Evolutionary conservation across 768 basidiomycete species (phyloP), one percentile per base, ranked within the genome.

Genomic region (Russula vinacea): DNA sequence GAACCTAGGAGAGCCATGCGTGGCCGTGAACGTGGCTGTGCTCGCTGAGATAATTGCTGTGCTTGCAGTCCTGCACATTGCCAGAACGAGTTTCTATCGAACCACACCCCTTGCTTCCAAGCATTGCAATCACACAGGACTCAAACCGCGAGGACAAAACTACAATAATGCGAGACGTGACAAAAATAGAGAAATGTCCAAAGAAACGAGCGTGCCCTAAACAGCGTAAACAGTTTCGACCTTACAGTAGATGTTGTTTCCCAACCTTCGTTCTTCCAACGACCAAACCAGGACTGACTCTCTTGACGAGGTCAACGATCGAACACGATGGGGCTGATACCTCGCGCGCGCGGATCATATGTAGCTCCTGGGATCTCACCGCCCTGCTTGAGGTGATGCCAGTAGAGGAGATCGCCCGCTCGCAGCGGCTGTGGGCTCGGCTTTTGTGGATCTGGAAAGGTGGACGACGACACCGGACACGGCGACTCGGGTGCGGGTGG

Each of bases 281-380:
- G 1, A 22, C 22, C 7, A 17, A 29, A 29, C 13, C 53, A 56
- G 39, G 33, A 22, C n/a, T n/a, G n/a, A 26, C 22, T 9, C 35
- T 16, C 19, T n/a, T 32, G 37, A 14, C 9, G 8, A 22, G n/a
- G 40, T 58, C 57, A 69, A 60, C 66, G 68, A 52, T 64, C 68
- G 9, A 52, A 59, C n/a, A 52, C 8, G 35, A 22, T n/a, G 19
- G 49, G 16, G 32, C 22, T 54, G 7, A 39, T 35, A 24, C 37
- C 68, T 37, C 84, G 76, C 17, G 88, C 86, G 32, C 85, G 81
- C 42, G 78, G 70, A 73, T 90, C 84, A 65, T 90, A 84, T 56
- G 73, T 73, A 11, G 88, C 86, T 32, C 82, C 86, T 45, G 87
- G 84, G 63, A 89, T 87, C 73, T 91, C 89, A 14, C 89, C 89